phyloP scores from a whole-genome alignment of 192 early-diverging fungal genomes.

The Backusella sp. region DNA sequence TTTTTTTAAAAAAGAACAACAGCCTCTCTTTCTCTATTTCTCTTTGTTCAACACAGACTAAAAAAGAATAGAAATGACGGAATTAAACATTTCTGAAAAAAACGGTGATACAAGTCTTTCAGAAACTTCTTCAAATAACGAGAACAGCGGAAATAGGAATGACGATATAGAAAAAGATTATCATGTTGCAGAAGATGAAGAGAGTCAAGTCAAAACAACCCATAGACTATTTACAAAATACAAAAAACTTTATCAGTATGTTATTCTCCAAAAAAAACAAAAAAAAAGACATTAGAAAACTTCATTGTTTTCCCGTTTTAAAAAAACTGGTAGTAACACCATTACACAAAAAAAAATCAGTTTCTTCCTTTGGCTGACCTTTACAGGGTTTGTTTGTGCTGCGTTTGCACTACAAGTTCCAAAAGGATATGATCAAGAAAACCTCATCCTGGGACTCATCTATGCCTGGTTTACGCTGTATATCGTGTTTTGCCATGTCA shows the following conservation, averaged over 20 bases:
- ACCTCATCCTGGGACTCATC: slow-evolving; percentile 28
- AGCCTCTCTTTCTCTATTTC: not conserved
- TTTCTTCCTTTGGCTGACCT: slow-evolving; percentile 21
- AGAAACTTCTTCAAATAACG: not conserved
- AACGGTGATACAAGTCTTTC: not conserved
- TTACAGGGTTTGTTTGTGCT: slow-evolving; percentile 30
- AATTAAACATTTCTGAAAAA: not conserved
- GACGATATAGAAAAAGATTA: not conserved
- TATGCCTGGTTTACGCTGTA: slow-evolving; percentile 25
- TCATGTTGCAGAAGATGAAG: not conserved
- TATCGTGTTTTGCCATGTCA: slow-evolving; percentile 21
- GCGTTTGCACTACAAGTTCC: slow-evolving; percentile 29
- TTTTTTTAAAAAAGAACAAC: too few relatives aligned
- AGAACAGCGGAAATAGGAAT: not conserved
- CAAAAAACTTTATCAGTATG: not conserved
- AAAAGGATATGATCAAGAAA: slow-evolving; percentile 32
- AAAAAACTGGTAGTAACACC: not conserved
- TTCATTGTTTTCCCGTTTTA: not conserved
- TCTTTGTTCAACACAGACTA: not conserved
- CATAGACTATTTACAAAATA: not conserved
- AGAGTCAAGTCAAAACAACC: not conserved
- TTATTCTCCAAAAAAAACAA: not conserved
- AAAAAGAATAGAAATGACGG: not conserved
- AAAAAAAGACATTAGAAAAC: not conserved
- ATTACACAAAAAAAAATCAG: slow-evolving; percentile 8